Base-by-base conservation (phyloP, 352 stramenopile species). In the Globisporangium emineosum region DNA sequence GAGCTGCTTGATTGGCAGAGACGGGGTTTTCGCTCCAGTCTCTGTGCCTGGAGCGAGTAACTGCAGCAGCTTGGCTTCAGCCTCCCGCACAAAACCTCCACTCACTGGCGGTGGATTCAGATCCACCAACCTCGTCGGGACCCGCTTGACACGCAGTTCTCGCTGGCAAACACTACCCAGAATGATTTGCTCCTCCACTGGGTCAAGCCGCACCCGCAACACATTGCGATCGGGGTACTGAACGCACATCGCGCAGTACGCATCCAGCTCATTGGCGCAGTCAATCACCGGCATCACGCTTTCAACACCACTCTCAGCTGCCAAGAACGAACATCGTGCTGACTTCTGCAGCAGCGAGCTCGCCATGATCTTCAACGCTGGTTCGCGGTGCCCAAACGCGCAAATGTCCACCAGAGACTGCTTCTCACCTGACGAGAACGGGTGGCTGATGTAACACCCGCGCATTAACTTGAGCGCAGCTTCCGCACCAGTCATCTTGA, bases 401-500 rank as follows among this genome's bases (percentile, higher is more conserved):
- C 59, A 68, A 15, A 88, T 49, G 7, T 72, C n/a, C n/a, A n/a
- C n/a, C n/a, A n/a, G n/a, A n/a, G n/a, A n/a, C n/a, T n/a, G n/a
- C n/a, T 65, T 1, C 53, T 2, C 4, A 88, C 52, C 19, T 66
- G 35, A 0, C 64, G 71, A 73, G 45, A 76, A 83, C 6, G 71
- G 73, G 9, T 72, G 65, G 51, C 66, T 75, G 0, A 70, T 73
- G 17, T 62, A 65, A 53, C 77, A 89, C 3, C 71, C 65, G n/a
- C n/a, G n/a, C n/a, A n/a, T n/a, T n/a, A n/a, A n/a, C 64, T 69
- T 71, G 19, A 89, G 52, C 29, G 78, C 49, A 51, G 74, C 72
- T 42, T 90, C 81, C 0, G 68, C 52, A 17, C 73, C 75, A 9
- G 78, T 86, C 81, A 90, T 85, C 9, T 66, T 53, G 12, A 84